Base-by-base conservation (phyloP, 257 asterid species). In the Linaria vulgaris region DNA sequence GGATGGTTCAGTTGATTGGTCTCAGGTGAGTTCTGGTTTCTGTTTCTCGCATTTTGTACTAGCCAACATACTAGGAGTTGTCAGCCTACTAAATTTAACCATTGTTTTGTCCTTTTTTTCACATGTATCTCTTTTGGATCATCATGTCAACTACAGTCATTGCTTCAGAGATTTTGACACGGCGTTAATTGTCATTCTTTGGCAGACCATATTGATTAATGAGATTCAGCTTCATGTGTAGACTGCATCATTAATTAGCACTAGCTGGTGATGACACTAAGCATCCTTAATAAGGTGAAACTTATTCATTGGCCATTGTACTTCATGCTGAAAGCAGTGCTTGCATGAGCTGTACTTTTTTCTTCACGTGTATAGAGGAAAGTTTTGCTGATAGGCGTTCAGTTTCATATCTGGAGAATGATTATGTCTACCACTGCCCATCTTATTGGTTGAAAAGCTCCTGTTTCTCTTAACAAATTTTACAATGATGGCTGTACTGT, bases 1-100 rank as follows among this genome's bases (percentile, higher is more conserved):
- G 76, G 80, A 74, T 59, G 96, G 96, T 66, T 82, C 69, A 72
- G 74, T 92, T 62, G 96, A 92, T 75, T 92, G 99, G 99, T 92
- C 99, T n/a, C 88, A 90, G 74, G 99, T 83, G 76, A 77, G 76
- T 48, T 63, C 50, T 61, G 50, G 64, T 43, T 52, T 39, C 62
- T 27, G 46, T 59, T 45, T 34, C 15, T 38, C 9, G 50, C 45
- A 30, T 52, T 43, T 44, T 12, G 5, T 61, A 31, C 25, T 67
- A 58, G 51, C 48, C 49, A 44, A 56, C 12, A 6, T 53, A 38
- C 49, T 34, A n/a, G 51, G 27, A 24, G 24, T 41, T 30, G 6
- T 47, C 46, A 47, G 30, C 37, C 71, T 54, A 56, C 38, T 59
- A 6, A n/a, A 63, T 38, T 38, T 30, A 61, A 37, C 63, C 34